Evolutionary conservation across 2,329 filamentous ascomycete genomes (phyloP).

Genomic region (Macrophomina pseudophaseolina): DNA sequence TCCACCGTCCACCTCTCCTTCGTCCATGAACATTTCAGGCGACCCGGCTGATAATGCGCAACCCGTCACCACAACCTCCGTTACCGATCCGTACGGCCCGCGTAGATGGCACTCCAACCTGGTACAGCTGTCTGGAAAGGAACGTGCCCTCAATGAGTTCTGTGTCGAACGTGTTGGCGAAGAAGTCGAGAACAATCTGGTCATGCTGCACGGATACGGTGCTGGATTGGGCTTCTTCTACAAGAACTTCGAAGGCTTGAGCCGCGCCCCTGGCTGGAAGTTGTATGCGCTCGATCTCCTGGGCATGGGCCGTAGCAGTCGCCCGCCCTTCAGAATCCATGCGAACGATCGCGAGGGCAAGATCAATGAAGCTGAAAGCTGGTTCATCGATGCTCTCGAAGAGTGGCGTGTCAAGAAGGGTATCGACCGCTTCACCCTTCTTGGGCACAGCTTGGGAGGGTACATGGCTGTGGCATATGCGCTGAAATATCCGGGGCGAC

Average conservation of each 20-base stretch:
- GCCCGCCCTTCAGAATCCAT: slow-evolving; percentile 82
- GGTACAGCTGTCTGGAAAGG: slow-evolving; percentile 82
- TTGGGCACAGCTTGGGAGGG: slow-evolving; percentile 91
- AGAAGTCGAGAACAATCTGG: slow-evolving; percentile 79
- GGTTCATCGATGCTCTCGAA: slow-evolving; percentile 95
- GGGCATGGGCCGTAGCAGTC: slow-evolving; percentile 88
- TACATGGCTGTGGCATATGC: slow-evolving; percentile 96
- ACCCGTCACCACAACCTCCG: slow-evolving; percentile 50
- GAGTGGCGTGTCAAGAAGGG: slow-evolving; percentile 91
- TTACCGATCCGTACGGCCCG: slow-evolving; percentile 79
- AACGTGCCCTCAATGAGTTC: slow-evolving; percentile 90
- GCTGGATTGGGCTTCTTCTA: slow-evolving; percentile 98
- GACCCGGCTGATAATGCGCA: slow-evolving; percentile 44
- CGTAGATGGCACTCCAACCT: slow-evolving; percentile 85
- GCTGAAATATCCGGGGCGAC: slow-evolving; percentile 89
- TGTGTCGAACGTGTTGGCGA: slow-evolving; percentile 85
- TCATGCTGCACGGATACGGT: slow-evolving; percentile 96
- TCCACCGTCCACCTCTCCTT: slow-evolving; percentile 50
- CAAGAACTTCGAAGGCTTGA: slow-evolving; percentile 92
- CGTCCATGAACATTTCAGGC: slow-evolving; percentile 46
- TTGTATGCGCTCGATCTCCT: slow-evolving; percentile 93
- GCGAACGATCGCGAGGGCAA: slow-evolving; percentile 81
- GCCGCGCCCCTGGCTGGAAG: slow-evolving; percentile 79
- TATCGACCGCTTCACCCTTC: slow-evolving; percentile 89
- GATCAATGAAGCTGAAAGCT: slow-evolving; percentile 87